Base-by-base conservation (phyloP, 306 rosid species). In the Dryas alaskensis region DNA sequence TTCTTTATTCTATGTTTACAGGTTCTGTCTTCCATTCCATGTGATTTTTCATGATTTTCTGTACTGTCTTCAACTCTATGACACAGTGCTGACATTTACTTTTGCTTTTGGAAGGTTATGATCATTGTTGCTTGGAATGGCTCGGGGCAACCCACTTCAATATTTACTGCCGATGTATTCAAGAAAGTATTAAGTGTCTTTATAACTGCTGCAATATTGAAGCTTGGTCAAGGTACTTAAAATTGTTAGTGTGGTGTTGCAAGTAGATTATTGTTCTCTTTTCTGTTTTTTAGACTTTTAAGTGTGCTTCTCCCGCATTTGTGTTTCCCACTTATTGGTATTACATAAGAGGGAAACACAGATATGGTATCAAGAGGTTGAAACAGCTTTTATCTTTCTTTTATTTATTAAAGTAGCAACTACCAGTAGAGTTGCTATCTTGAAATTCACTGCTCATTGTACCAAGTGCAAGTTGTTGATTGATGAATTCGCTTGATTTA, bases 101-200 rank as follows among this genome's bases (percentile, higher is more conserved):
- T 16, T 16, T 62, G 40, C 75, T 78, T 54, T 72, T 45, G 14
- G 44, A 74, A 94, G 98, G 98, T 89, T 59, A 94, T 94, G 98
- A 94, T 94, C 60, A 91, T 94, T 79, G 84, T 91, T 83, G 90
- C 98, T 62, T 94, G 98, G 97, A 91, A 91, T 76, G 92, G 97
- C 69, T 51, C 92, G 44, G 98, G 97, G 79, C 87, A 87, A 70
- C 94, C 88, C 51, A 84, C 81, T 78, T 83, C 91, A 73, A 76
- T 91, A 59, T 91, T 94, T 76, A 53, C 77, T 22, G 78, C 55
- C 44, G 85, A 83, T 70, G 98, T 91, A 73, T 87, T 94, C 92
- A 89, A 87, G 92, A 94, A 91, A 84, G 95, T 87, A 42, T 85
- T 91, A 75, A 87, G 95, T 14, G 92, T 91, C 75, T 94, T 94